Conservation (phyloP, 2,329 filamentous ascomycete species). For the Hymenoscyphus infarciens region DNA sequence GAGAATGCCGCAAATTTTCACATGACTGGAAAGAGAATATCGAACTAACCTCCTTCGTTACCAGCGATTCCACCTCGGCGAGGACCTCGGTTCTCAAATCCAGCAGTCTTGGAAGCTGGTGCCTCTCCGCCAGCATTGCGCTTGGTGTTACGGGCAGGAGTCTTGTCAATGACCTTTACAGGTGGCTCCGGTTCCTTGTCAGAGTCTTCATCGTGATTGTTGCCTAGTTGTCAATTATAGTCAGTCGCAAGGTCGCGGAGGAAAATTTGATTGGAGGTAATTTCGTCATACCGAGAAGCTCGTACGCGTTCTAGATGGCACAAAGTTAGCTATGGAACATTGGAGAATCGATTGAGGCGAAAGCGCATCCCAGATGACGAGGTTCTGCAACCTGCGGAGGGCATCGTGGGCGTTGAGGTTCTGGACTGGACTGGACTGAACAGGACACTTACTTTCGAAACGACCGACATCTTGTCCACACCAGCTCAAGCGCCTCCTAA, state of each 20-base stretch:
- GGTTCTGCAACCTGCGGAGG: not conserved
- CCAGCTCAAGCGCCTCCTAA: slow-evolving; percentile 38
- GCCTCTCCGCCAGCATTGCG: slow-evolving; percentile 78
- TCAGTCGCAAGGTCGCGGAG: slow-evolving; percentile 28
- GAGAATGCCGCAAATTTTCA: not conserved
- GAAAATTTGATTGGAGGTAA: slow-evolving; percentile 14
- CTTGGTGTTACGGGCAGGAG: slow-evolving; percentile 68
- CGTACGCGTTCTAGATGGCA: slow-evolving; percentile 80
- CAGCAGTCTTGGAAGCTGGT: slow-evolving; percentile 42
- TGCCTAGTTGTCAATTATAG: slow-evolving; percentile 39
- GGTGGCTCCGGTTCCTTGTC: slow-evolving; percentile 75
- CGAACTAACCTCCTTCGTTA: slow-evolving; percentile 80
- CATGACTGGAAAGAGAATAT: slow-evolving; percentile 9
- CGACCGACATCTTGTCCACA: slow-evolving; percentile 38
- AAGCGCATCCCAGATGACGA: not conserved
- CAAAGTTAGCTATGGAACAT: slow-evolving; percentile 37
- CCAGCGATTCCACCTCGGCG: slow-evolving; percentile 59
- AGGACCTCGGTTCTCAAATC: slow-evolving; percentile 25
- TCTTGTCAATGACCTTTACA: slow-evolving; percentile 87
- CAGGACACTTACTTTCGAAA: slow-evolving; percentile 36
- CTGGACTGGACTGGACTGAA: not conserved
- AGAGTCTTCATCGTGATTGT: slow-evolving; percentile 60
- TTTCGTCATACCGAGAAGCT: slow-evolving; percentile 81
- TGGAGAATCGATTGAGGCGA: slow-evolving; percentile 1
- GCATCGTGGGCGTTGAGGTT: not conserved